These are phyloP conservation scores for Elasticomyces elasticus DNA, from an alignment of 495 filamentous ascomycete genomes.

Conservation along the genomic window DNA sequence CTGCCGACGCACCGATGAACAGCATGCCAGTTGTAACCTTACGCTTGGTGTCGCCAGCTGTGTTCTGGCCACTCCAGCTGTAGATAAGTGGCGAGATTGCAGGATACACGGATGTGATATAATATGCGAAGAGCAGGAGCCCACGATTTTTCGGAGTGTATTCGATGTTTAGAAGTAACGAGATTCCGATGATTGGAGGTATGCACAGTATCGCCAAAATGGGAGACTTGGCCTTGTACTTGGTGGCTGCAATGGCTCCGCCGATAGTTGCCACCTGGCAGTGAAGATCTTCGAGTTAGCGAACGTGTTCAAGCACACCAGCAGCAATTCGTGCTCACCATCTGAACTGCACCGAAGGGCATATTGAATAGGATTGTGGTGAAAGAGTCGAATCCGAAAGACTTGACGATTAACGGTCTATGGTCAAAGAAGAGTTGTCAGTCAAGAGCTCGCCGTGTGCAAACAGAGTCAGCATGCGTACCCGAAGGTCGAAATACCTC, in stretches of 20 bases:
- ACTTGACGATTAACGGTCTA: slow-evolving; percentile 47
- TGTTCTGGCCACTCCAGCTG: slow-evolving; percentile 54
- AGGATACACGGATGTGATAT: slow-evolving; percentile 48
- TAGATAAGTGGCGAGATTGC: slow-evolving; percentile 54
- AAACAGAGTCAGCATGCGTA: background rate
- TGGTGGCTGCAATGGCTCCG: slow-evolving; percentile 45
- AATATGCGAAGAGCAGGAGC: slow-evolving; percentile 48
- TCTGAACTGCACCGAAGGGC: slow-evolving; percentile 52
- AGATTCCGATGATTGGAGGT: slow-evolving; percentile 46
- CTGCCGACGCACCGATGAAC: no score
- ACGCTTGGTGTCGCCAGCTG: slow-evolving; percentile 54
- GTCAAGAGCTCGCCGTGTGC: background rate
- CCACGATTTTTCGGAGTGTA: slow-evolving; percentile 39
- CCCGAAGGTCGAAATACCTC: slow-evolving; percentile 54
- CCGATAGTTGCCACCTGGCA: slow-evolving; percentile 51
- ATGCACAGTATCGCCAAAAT: slow-evolving; percentile 47
- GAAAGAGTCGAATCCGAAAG: slow-evolving; percentile 51
- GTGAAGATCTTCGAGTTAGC: no score
- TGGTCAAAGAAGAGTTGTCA: background rate
- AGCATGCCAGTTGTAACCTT: slow-evolving; percentile 49
- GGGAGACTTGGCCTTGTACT: slow-evolving; percentile 45
- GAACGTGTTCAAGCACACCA: no score
- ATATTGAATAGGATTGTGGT: slow-evolving; percentile 58
- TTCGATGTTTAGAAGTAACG: slow-evolving; percentile 43
- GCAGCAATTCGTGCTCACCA: no score